A percentile compares a stretch with the other conserved stretches of the same genome.
Evolutionary conservation across 2,329 filamentous ascomycete species (phyloP).

Genomic region (Pseudogymnoascus sp.): DNA sequence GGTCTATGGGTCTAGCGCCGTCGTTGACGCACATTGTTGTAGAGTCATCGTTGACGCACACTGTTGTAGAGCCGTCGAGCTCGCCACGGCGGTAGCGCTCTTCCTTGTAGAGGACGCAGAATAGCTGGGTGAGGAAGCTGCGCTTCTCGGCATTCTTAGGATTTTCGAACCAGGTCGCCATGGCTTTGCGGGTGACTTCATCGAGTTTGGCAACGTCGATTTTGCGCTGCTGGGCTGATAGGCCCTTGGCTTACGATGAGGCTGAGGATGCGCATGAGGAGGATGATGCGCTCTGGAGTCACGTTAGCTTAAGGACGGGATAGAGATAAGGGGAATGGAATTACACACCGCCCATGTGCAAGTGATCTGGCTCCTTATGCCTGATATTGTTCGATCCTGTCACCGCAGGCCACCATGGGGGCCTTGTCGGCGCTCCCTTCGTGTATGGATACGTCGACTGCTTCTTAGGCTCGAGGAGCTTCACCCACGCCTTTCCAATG

Average conservation of each 20-base stretch:
- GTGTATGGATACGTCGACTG: conserved; percentile 68
- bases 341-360: conserved; percentile 53
- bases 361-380: conserved; percentile 66
- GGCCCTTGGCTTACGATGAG: conserved; percentile 39
- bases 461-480: conserved; percentile 67
- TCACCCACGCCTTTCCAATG: conserved; percentile 68
- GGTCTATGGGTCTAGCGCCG: not conserved
- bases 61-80: conserved; percentile 28
- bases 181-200: conserved; percentile 47
- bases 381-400: conserved; percentile 48
- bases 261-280: conserved; percentile 52
- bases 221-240: conserved; percentile 31
- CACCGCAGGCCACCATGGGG: conserved; percentile 57
- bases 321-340: not conserved
- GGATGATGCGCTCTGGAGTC: conserved; percentile 45
- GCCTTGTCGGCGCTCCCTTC: conserved; percentile 50
- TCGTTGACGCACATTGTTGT: not conserved
- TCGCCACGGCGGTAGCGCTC: conserved; percentile 48
- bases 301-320: not conserved
- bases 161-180: conserved; percentile 49
- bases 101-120: conserved; percentile 49
- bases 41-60: not conserved
- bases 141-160: conserved; percentile 46
- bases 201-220: conserved; percentile 44
- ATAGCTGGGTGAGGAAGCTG: conserved; percentile 49